Evolutionary conservation across 768 basidiomycete genomes (phyloP).

Genomic region (Boletus sp.): DNA sequence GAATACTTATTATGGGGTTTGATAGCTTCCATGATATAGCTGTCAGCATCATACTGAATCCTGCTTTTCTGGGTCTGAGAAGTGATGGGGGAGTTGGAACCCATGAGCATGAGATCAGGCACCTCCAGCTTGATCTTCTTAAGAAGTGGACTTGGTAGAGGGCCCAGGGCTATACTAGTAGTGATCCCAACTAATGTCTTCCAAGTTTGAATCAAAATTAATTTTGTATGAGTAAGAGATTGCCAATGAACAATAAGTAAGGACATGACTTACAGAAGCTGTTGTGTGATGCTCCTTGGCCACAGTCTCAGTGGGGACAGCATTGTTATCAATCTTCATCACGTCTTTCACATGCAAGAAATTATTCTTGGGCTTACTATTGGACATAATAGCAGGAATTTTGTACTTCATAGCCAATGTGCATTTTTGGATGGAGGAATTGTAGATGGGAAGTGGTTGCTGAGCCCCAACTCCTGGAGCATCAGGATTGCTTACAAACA

Average conservation of each 20-base stretch:
- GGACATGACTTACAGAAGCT: not conserved
- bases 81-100: not conserved
- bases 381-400: too few relatives aligned
- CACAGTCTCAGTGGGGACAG: too few relatives aligned
- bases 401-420: too few relatives aligned
- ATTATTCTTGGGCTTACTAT: too few relatives aligned
- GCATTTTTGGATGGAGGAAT: too few relatives aligned
- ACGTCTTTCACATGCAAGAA: too few relatives aligned
- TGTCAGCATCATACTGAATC: not conserved
- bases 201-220: not conserved
- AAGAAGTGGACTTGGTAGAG: not conserved
- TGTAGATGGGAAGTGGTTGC: not conserved
- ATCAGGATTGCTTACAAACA: not conserved
- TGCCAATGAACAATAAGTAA: too few relatives aligned
- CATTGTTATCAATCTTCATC: not conserved
- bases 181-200: not conserved
- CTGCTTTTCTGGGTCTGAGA: not conserved
- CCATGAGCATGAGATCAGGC: not conserved
- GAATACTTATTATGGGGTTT: not conserved
- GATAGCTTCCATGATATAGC: not conserved
- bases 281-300: not conserved
- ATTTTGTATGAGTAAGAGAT: too few relatives aligned
- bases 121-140: not conserved
- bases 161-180: not conserved
- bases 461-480: not conserved